These are phyloP conservation scores for Angomonas ambiguus DNA, from an alignment of 208 protist species.

Conservation along the genomic window DNA sequence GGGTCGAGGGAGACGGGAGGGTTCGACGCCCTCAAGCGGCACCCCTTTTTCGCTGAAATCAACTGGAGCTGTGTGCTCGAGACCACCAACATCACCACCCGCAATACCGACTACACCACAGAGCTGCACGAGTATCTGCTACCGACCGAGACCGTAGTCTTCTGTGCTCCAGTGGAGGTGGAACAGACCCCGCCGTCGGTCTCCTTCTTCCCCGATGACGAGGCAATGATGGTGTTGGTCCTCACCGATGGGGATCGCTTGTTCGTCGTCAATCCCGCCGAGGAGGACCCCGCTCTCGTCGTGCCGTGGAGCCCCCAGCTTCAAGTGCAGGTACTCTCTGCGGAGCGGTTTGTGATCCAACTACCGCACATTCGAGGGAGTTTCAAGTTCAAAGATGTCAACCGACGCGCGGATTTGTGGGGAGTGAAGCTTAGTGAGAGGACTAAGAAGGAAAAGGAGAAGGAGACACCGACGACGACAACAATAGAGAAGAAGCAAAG, in stretches of 20 bases:
- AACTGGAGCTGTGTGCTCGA: conserved; percentile 51
- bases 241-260: conserved; percentile 65
- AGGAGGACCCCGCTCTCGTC: conserved; percentile 19
- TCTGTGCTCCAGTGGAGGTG: conserved; percentile 38
- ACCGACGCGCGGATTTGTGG: conserved; percentile 43
- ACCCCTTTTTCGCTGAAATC: conserved; percentile 82
- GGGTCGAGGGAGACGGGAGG: conserved; percentile 59
- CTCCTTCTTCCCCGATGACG: neutral
- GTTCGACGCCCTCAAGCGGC: conserved; percentile 73
- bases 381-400: conserved; percentile 30
- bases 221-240: conserved; percentile 33
- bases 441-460: neutral
- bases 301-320: conserved; percentile 30
- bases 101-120: conserved; percentile 34
- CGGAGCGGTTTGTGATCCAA: conserved; percentile 28
- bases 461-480: neutral
- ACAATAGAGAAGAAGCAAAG: neutral
- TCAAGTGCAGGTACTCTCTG: conserved; percentile 24
- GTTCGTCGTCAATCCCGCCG: conserved; percentile 44
- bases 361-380: neutral
- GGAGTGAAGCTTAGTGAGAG: conserved; percentile 34
- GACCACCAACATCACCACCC: conserved; percentile 37
- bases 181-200: conserved; percentile 1
- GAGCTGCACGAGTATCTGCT: conserved; percentile 38
- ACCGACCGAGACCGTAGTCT: conserved; percentile 43